Conservation (phyloP, 139 green algal genomes). For the Coelastrella sp. region DNA sequence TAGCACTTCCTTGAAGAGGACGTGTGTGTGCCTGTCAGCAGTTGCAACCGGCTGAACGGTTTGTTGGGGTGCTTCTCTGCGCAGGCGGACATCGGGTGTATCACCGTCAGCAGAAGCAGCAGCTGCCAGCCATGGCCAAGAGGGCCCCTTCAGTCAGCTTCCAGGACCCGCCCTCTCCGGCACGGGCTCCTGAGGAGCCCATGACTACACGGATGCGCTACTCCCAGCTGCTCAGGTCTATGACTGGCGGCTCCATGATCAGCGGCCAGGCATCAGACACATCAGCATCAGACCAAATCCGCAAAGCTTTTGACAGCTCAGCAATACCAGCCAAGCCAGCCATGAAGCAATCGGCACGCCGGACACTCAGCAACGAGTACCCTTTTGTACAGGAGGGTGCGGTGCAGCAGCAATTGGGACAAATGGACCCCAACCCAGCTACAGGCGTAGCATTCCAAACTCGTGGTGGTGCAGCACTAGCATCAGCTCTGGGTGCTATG, state of each 20-base stretch:
- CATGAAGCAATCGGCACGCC: conserved; percentile 12
- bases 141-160: neutral
- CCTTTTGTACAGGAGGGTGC: neutral
- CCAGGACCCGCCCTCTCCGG: neutral
- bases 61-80: no score
- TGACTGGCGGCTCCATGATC: conserved; percentile 1
- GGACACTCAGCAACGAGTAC: neutral
- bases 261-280: neutral
- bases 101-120: neutral
- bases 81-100: no score
- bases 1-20: no score
- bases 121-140: conserved; percentile 22
- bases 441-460: neutral
- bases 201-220: conserved; percentile 1
- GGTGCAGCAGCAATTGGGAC: neutral
- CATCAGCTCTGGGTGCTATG: conserved; percentile 10
- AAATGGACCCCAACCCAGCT: neutral
- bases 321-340: conserved; percentile 26
- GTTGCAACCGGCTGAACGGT: no score
- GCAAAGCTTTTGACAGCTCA: conserved; percentile 1
- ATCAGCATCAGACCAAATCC: neutral
- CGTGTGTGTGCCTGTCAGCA: no score
- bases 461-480: conserved; percentile 20
- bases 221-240: conserved; percentile 33
- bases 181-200: neutral